Evolutionary conservation across 129 eudicot species (phyloP).

Genomic region (Kitagawia praeruptora): DNA sequence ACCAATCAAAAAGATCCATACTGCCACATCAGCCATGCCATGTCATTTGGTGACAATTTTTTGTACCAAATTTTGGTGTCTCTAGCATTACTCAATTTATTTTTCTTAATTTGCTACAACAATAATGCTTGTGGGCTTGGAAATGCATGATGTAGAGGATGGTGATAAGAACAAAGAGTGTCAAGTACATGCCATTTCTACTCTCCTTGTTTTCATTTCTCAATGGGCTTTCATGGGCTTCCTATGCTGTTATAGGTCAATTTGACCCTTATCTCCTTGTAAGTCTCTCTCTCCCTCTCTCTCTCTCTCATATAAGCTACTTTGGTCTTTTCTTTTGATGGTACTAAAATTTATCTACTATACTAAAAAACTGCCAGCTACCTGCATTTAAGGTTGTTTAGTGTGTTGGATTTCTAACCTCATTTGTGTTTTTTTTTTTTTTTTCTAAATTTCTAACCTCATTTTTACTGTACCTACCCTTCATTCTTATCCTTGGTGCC

Average conservation of each 20-base stretch:
- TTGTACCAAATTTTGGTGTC: too few species aligned
- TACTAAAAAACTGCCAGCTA: background rate
- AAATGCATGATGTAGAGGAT: constrained; percentile 36
- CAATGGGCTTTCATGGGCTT: constrained; percentile 67
- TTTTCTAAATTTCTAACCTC: too few species aligned
- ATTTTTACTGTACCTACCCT: too few species aligned
- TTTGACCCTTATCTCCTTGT: constrained; percentile 61
- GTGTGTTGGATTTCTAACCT: background rate
- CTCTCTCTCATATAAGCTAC: background rate
- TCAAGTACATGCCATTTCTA: constrained; percentile 81
- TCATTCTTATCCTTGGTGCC: too few species aligned
- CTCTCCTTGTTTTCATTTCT: constrained; percentile 57
- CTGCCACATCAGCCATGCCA: too few species aligned
- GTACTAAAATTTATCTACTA: background rate
- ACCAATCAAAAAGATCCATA: too few species aligned
- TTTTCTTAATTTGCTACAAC: background rate
- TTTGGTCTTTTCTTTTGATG: too few species aligned
- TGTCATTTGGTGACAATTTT: too few species aligned
- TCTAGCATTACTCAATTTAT: too few species aligned
- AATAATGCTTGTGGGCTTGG: too few species aligned
- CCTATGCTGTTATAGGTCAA: constrained; percentile 44
- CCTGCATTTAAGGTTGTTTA: background rate
- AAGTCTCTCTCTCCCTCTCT: constrained; percentile 14
- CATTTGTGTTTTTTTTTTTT: too few species aligned
- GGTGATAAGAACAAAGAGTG: constrained; percentile 79